Evolutionary conservation across 2,329 filamentous ascomycete genomes (phyloP), one percentile per base, ranked within the genome.

Genomic region (Celoporthe dispersa): DNA sequence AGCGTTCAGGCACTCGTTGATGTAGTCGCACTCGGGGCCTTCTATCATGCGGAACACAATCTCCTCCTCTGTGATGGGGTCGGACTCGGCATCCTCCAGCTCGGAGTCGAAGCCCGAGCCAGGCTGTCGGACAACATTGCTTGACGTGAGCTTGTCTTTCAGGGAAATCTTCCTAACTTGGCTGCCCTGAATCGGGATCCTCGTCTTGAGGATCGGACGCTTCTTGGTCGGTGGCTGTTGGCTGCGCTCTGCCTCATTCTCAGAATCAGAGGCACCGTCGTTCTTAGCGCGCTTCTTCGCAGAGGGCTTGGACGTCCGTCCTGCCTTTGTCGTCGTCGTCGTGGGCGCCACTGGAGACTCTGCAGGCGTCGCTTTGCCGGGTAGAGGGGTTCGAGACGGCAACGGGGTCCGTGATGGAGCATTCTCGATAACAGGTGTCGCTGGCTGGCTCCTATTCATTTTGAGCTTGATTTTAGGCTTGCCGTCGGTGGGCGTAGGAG

Each of bases 41-140:
- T 94, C 93, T 68, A 90, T 80, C 92, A 98, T 97, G 71, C 96
- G 92, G 72, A 99, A 80, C 11, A 99, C 86, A 74, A 98, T 93
- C 73, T 97, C 91, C 76, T 95, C 92, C 80, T 98, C 95, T 71
- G 97, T 93, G 1, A 92, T 87, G 0, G 96, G 96, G 76, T 99
- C 96, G 12, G 84, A 81, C 79, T 99, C 96, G 19, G 91, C 89
- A 77, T 98, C 96, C 68, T 94, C 96, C 16, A 94, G 94, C 80
- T 98, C 96, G 3, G 94, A 98, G 79, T 99, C 96, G 80, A 98
- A 99, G 9, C 95, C 96, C 68, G 97, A 94, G 66, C 96, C 96
- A 1, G 89, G 87, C 6, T 90, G 90, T 73, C 93, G 88, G 41
- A 87, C 84, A 9, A 51, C 31, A 39, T 48, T 68, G 41, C 31